Evolutionary conservation across 495 filamentous ascomycete genomes (phyloP), one percentile per base, ranked within the genome.

Genomic region (Schizothecium vesticola): DNA sequence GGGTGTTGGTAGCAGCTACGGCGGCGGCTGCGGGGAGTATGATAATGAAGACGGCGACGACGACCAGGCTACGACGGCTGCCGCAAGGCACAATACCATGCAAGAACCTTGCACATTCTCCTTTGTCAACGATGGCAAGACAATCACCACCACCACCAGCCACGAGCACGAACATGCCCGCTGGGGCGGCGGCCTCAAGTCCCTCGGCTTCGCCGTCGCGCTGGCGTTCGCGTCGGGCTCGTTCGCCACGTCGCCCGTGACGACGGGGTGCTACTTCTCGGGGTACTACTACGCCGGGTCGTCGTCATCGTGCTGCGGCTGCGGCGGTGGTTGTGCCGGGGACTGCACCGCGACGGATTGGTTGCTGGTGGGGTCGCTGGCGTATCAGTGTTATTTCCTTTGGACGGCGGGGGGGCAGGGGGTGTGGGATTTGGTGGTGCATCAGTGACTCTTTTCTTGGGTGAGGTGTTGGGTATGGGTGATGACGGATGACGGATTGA

Each of bases 101-200:
- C 72, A 74, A 73, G 72, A 70, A 72, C 68, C 63, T 23, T 71
- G 72, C 74, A 76, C 69, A 67, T 33, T 76, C 62, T 72, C 73
- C 69, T 75, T 76, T 75, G 71, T 76, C 63, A 59, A 61, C 56
- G 65, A 65, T 19, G 43, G 43, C 43, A 51, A 51, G 43, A 51
- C 43, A 8, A 7, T n/a, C 19, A 51, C 6, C 43, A n/a, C 43
- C 16, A 51, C 43, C 11, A 3, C 31, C n/a, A n/a, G n/a, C 11
- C 31, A 36, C 16, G 19, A 36, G 3, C 31, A 51, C 19, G 43
- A 51, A 7, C 43, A 51, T 1, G 1, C 16, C 43, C 16, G 43
- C 43, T 21, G 43, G 33, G 59, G 56, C 60, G 60, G 24, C 31
- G 60, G 61, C 64, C 65, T 33, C 61, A 64, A 33, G n/a, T 75